Evolutionary conservation across 2,329 filamentous ascomycete genomes (phyloP).

Genomic region (Phaeosphaeriaceae sp.): DNA sequence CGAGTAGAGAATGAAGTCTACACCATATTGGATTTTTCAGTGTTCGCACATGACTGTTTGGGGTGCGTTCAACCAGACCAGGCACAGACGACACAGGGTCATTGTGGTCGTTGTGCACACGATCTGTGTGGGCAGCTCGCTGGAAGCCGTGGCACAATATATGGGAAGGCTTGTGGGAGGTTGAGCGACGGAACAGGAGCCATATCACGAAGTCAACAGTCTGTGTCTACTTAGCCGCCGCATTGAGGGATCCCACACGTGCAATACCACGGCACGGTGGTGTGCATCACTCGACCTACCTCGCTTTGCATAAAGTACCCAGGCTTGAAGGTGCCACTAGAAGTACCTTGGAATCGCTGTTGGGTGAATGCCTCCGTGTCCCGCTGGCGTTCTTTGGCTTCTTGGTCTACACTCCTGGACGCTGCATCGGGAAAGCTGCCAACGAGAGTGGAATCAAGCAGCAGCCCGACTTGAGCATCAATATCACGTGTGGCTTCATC

Average conservation of each 20-base stretch:
- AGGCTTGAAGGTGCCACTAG: slow-evolving; percentile 37
- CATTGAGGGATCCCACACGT: neutral
- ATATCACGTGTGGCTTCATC: slow-evolving; percentile 48
- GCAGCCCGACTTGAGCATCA: slow-evolving; percentile 53
- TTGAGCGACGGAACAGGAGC: slow-evolving; percentile 71
- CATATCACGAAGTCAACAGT: slow-evolving; percentile 67
- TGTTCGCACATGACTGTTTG: slow-evolving; percentile 72
- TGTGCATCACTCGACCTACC: slow-evolving; percentile 42
- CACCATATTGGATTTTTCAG: slow-evolving; percentile 79
- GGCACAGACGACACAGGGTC: slow-evolving; percentile 62
- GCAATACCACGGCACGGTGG: neutral
- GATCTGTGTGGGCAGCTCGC: slow-evolving; percentile 49
- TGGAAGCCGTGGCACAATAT: slow-evolving; percentile 85
- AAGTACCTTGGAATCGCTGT: slow-evolving; percentile 46
- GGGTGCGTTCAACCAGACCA: slow-evolving; percentile 68
- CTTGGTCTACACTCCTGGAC: slow-evolving; percentile 56
- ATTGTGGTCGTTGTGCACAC: slow-evolving; percentile 35
- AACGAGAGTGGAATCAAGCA: slow-evolving; percentile 76
- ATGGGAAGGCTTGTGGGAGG: slow-evolving; percentile 68
- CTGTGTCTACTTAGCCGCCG: slow-evolving; percentile 38
- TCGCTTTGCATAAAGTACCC: slow-evolving; percentile 50
- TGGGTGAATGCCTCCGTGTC: slow-evolving; percentile 57
- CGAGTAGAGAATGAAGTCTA: slow-evolving; percentile 74
- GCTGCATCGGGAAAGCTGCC: slow-evolving; percentile 55
- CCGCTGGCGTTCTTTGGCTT: slow-evolving; percentile 38